phyloP scores from a whole-genome alignment of 495 filamentous ascomycete genomes.

The Penicillium psychrofluorescens region DNA sequence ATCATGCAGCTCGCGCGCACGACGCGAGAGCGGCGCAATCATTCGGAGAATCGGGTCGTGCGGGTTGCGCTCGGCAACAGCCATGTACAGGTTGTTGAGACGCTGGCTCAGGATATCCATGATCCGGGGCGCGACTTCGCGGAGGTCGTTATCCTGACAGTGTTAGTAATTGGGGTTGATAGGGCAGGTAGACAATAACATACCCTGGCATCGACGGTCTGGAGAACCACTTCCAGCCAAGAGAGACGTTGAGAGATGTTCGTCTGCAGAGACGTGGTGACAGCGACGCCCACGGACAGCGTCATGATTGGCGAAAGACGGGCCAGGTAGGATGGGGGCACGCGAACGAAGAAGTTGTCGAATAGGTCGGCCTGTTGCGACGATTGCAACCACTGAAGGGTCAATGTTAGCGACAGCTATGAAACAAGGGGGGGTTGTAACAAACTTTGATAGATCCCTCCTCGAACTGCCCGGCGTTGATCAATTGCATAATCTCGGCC shows the following conservation, averaged over 20 bases:
- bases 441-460: slow-evolving; percentile 59
- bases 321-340: slow-evolving; percentile 63
- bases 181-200: slow-evolving; percentile 5
- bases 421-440: neutral
- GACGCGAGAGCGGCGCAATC: slow-evolving; percentile 49
- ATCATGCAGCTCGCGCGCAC: slow-evolving; percentile 43
- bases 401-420: slow-evolving; percentile 4
- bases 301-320: slow-evolving; percentile 65
- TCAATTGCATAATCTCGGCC: slow-evolving; percentile 54
- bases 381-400: slow-evolving; percentile 77
- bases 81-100: slow-evolving; percentile 63
- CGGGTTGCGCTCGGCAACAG: slow-evolving; percentile 52
- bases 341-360: slow-evolving; percentile 67
- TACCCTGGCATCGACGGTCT: slow-evolving; percentile 43
- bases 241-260: slow-evolving; percentile 59
- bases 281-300: slow-evolving; percentile 75
- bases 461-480: slow-evolving; percentile 61
- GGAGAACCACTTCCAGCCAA: slow-evolving; percentile 72
- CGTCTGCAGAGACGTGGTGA: slow-evolving; percentile 62
- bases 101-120: slow-evolving; percentile 67
- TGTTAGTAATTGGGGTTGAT: neutral
- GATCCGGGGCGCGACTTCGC: slow-evolving; percentile 54
- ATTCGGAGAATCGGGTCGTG: slow-evolving; percentile 56
- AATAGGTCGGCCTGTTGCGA: slow-evolving; percentile 68
- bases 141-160: slow-evolving; percentile 64